Conservation (phyloP, 2,329 filamentous ascomycete species). For the Parafenestella ontariensis region DNA sequence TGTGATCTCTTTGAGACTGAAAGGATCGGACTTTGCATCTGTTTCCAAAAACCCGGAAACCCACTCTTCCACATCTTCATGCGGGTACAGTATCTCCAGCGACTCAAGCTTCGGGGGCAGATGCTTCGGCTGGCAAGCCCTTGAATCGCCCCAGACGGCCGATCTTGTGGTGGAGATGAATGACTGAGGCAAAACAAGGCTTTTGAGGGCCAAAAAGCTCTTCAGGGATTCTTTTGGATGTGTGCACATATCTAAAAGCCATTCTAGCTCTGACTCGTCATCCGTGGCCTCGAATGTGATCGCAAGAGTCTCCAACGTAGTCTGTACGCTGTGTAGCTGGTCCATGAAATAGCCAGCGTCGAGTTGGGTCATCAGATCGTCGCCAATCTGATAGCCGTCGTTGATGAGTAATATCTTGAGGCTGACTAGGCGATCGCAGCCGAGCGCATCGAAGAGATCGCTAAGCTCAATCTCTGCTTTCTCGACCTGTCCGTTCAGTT, state of each 20-base stretch:
- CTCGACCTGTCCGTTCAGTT: background rate
- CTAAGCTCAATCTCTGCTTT: conserved; percentile 23
- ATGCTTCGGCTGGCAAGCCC: conserved; percentile 4
- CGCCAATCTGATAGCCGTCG: conserved; percentile 21
- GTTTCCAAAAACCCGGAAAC: conserved; percentile 1
- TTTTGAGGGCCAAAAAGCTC: conserved; percentile 14
- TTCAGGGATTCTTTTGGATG: conserved; percentile 13
- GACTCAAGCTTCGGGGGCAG: conserved; percentile 21
- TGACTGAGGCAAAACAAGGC: conserved; percentile 20
- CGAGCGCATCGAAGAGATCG: conserved; percentile 28
- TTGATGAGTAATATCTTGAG: conserved; percentile 25
- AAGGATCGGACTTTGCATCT: background rate
- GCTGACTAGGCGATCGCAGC: conserved; percentile 15
- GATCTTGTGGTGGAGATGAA: conserved; percentile 17
- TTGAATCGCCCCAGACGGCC: background rate
- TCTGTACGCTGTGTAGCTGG: conserved; percentile 17
- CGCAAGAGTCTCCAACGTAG: conserved; percentile 14
- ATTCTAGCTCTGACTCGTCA: conserved; percentile 18
- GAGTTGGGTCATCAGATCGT: conserved; percentile 16
- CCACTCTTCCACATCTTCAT: conserved; percentile 16
- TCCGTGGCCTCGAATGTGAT: conserved; percentile 22
- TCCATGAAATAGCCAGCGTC: conserved; percentile 21
- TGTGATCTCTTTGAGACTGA: conserved; percentile 9
- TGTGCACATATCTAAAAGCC: conserved; percentile 17
- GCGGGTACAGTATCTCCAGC: conserved; percentile 23